Base-by-base conservation (phyloP, 1,139 yeast genomes). In the Geotrichum cucujoidarum region DNA sequence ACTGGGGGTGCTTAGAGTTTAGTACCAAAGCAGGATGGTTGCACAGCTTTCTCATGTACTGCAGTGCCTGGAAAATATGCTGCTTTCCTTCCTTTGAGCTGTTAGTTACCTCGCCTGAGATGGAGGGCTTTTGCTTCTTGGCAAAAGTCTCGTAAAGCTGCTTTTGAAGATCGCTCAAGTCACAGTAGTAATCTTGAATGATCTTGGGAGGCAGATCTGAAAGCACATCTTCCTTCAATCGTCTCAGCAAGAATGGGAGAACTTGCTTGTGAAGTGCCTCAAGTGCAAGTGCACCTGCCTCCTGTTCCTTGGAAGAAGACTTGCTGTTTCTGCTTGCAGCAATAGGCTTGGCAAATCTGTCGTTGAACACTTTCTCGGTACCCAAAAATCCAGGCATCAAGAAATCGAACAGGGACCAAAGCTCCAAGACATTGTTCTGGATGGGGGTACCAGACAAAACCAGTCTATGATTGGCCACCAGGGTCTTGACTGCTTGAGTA, bases 321-420 rank as follows among this genome's bases (percentile, higher is more conserved):
- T 92, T 92, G 57, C 92, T 83, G 57, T 87, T 88, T 62, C 97
- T 75, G 47, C 96, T 85, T 1, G 95, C 94, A 2, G 97, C 94
- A 64, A 94, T 94, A 3, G 99, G 99, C 61, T 89, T 90, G 18
- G 97, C 95, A 73, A 90, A 94, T 57, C 92, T 82, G 55, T 90
- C 97, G 60, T 90, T 95, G 71, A 94, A 94, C 40, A 84, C 77
- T 66, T 89, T 92, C 62, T 94, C 98, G 1, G 95, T 83, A 16
- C 98, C 99, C 59, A 94, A 73, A 64, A 92, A 94, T 1, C 98
- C 99, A 1, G 99, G 99, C 98, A 94, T 94, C 65, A 94, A 74
- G 65, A 89, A 94, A 65, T 94, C 98, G 72, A 94, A 94, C 59
- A 94, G 72, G 2, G 98, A 92, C 98, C 98, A 94, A 53, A 94